These are phyloP conservation scores for Sodiomyces alkalinus DNA, from an alignment of 2,329 filamentous ascomycete genomes.

Conservation along the genomic window DNA sequence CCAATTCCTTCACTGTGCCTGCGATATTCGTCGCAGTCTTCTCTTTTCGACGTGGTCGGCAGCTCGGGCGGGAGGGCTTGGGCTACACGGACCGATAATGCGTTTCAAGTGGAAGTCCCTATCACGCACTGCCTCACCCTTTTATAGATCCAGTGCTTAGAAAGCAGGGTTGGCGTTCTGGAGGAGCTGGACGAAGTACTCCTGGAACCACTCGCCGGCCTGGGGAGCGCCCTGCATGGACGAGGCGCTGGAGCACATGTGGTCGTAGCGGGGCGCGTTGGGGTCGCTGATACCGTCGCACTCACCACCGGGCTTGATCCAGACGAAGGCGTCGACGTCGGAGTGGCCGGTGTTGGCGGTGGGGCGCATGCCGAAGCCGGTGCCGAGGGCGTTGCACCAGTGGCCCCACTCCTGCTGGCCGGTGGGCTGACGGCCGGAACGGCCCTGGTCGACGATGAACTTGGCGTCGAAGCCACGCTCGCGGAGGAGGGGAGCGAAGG, in stretches of 20 bases:
- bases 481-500: slow-evolving; percentile 48
- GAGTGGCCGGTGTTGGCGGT: slow-evolving; percentile 43
- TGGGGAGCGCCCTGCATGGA: slow-evolving; percentile 46
- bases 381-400: slow-evolving; percentile 51
- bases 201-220: slow-evolving; percentile 53
- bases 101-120: too few relatives aligned
- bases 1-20: too few relatives aligned
- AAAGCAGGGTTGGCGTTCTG: slow-evolving; percentile 40
- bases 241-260: slow-evolving; percentile 35
- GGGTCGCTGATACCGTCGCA: slow-evolving; percentile 36
- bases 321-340: slow-evolving; percentile 51
- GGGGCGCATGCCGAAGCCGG: slow-evolving; percentile 50
- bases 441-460: slow-evolving; percentile 36
- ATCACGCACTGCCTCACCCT: too few relatives aligned
- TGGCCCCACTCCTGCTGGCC: slow-evolving; percentile 47
- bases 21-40: too few relatives aligned
- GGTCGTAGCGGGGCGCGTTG: slow-evolving; percentile 33
- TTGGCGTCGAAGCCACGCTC: slow-evolving; percentile 26
- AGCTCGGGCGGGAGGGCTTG: too few relatives aligned
- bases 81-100: too few relatives aligned
- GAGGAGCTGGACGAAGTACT: slow-evolving; percentile 42
- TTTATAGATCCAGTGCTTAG: slow-evolving; percentile 2
- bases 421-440: slow-evolving; percentile 43
- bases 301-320: slow-evolving; percentile 53
- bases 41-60: too few relatives aligned